Percentiles rank a stretch among this genome's conserved stretches.
These are phyloP conservation scores for Candida sonorensis DNA, from an alignment of 805 yeast genomes.

Conservation along the genomic window DNA sequence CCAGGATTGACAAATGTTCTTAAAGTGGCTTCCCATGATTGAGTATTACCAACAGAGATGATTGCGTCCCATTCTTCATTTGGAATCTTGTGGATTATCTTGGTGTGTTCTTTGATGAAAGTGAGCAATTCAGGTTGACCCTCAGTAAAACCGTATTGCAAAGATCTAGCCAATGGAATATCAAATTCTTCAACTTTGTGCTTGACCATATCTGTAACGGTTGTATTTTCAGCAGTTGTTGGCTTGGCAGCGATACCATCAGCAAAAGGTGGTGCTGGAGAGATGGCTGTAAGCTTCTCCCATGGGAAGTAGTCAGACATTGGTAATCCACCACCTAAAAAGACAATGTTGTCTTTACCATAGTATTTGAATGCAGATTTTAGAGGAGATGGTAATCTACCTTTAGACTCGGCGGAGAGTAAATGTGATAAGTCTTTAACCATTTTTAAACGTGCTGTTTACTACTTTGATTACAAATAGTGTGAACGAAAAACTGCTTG, in stretches of 20 bases:
- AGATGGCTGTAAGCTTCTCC: conserved; percentile 60
- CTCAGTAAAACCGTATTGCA: conserved; percentile 84
- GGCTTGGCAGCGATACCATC: conserved; percentile 69
- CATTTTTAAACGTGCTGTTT: too few relatives aligned
- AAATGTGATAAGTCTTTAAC: conserved; percentile 72
- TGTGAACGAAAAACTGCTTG: too few relatives aligned
- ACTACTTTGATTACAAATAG: too few relatives aligned
- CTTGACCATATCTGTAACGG: conserved; percentile 29
- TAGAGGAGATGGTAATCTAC: conserved; percentile 73
- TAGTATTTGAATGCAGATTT: conserved; percentile 79
- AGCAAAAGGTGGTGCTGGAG: conserved; percentile 75
- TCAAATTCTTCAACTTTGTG: conserved; percentile 44
- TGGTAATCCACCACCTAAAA: conserved; percentile 95
- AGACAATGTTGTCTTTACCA: conserved; percentile 67
- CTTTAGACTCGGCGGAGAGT: conserved; percentile 69
- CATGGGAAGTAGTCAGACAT: conserved; percentile 89
- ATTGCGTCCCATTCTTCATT: conserved; percentile 71
- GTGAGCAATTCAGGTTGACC: conserved; percentile 69
- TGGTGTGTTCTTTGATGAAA: conserved; percentile 74
- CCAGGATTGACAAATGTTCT: conserved; percentile 51
- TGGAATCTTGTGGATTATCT: conserved; percentile 40
- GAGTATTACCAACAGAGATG: conserved; percentile 81
- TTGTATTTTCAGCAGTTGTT: conserved; percentile 32
- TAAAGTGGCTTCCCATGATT: conserved; percentile 82
- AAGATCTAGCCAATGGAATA: conserved; percentile 72